Base-by-base conservation (phyloP, 768 basidiomycete species). In the Phlegmacium glaucopus region DNA sequence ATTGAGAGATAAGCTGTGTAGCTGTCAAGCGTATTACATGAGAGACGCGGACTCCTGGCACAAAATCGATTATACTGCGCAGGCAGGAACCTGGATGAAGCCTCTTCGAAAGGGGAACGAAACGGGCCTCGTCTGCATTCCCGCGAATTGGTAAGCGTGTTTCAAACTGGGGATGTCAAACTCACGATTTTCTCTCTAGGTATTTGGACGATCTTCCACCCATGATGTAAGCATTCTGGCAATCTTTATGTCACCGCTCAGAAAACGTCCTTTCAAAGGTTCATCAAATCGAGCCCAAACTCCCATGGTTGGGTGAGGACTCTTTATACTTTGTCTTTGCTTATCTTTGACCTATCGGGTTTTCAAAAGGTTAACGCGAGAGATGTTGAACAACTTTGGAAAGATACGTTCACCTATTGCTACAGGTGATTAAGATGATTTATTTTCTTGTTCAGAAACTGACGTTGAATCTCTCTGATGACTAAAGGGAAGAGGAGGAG, bases 161-260 rank as follows among this genome's bases (percentile, higher is more conserved):
- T 32, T 47, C 25, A 9, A 16, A 27, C 15, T 15, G 13, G 9
- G 30, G 9, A 16, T 36, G 27, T 35, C 13, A 18, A 32, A 37
- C 18, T 30, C 13, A 17, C 18, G 17, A 37, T 22, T 47, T 26
- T 12, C 4, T 11, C n/a, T 10, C 18, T 34, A 78, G 79, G 77
- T 82, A 83, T 62, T 70, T 86, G 13, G 85, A 88, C 46, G 87
- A 88, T 60, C 69, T 89, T 12, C 85, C 85, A 8, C 85, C 85
- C 0, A 82, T 85, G 82, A 82, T 85, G 83, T 81, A 47, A 48
- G 73, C n/a, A n/a, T n/a, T n/a, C n/a, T n/a, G n/a, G n/a, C n/a
- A n/a, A n/a, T n/a, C n/a, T n/a, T n/a, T n/a, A n/a, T n/a, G n/a
- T n/a, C n/a, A n/a, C n/a, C n/a, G n/a, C n/a, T n/a, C n/a, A n/a